A percentile compares a stretch with the other conserved stretches of the same genome.
Conservation (phyloP, 106 monocot genomes). For the Triglochin maritima region DNA sequence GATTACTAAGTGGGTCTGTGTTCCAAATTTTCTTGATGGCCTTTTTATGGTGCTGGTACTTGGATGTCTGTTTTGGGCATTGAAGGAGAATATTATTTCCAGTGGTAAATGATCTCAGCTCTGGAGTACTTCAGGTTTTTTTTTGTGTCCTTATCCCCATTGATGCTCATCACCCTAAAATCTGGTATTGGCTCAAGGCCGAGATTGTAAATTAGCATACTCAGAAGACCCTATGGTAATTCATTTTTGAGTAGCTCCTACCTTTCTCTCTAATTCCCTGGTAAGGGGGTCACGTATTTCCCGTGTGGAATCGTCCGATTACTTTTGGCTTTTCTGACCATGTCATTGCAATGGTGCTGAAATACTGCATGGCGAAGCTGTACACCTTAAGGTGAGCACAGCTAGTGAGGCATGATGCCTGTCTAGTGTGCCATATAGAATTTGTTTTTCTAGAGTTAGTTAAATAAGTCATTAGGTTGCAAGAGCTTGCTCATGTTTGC, state of each 20-base stretch:
- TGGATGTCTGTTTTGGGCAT: constrained; percentile 8
- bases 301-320: constrained; percentile 34
- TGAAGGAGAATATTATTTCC: constrained; percentile 5
- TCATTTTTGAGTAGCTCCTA: constrained; percentile 11
- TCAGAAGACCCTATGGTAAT: neutral
- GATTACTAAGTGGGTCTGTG: neutral
- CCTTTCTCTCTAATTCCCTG: constrained; percentile 49
- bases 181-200: neutral
- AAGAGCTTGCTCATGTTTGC: neutral
- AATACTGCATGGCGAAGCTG: constrained; percentile 54
- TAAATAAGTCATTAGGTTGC: neutral
- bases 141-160: neutral
- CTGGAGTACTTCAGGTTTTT: constrained; percentile 25
- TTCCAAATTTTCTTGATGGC: neutral
- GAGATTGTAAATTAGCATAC: neutral
- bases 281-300: constrained; percentile 67
- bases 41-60: neutral
- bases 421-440: constrained; percentile 92
- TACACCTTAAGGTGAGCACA: constrained; percentile 98
- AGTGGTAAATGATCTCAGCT: constrained; percentile 3
- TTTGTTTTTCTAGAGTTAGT: constrained; percentile 10
- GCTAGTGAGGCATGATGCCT: constrained; percentile 88
- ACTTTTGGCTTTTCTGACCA: constrained; percentile 49
- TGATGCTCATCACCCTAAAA: neutral
- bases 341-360: constrained; percentile 66